Conservation (phyloP, 768 basidiomycete genomes). For the Hortiboletus flavorubellus region DNA sequence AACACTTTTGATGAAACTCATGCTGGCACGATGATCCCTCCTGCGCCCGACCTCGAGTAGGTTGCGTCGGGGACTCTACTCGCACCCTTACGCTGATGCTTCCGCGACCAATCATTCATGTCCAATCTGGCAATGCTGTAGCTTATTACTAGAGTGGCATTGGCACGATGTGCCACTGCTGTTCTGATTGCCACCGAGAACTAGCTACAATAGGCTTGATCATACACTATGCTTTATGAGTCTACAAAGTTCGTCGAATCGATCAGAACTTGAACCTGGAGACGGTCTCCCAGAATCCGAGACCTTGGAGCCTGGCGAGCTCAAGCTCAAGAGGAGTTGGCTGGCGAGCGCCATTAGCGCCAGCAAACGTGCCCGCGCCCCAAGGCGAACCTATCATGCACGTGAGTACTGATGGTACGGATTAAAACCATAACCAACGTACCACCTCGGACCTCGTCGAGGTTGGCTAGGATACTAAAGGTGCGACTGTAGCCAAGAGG, state of each 20-base stretch:
- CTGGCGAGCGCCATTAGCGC: constrained; percentile 42
- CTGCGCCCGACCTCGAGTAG: too few species aligned
- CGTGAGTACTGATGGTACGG: not conserved
- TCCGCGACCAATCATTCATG: too few species aligned
- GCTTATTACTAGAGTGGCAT: too few species aligned
- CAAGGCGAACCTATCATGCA: constrained; percentile 60
- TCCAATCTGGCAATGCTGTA: too few species aligned
- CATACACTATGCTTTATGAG: not conserved
- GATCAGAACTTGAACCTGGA: constrained; percentile 34
- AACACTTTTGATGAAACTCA: too few species aligned
- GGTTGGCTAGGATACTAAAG: constrained; percentile 40
- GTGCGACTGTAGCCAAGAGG: constrained; percentile 66
- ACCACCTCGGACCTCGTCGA: constrained; percentile 58
- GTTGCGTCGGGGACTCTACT: too few species aligned
- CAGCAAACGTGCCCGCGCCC: constrained; percentile 69
- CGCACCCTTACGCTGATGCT: too few species aligned
- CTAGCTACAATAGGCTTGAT: not conserved
- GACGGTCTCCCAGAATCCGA: constrained; percentile 46
- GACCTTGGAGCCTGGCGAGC: constrained; percentile 51
- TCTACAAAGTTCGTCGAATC: not conserved
- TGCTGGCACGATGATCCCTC: too few species aligned
- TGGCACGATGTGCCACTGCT: too few species aligned
- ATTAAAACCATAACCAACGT: constrained; percentile 16
- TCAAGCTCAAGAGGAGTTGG: constrained; percentile 50
- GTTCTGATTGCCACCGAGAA: not conserved